Evolutionary conservation across 2,329 filamentous ascomycete species (phyloP).

Genomic region (Diplocarpon rosae): DNA sequence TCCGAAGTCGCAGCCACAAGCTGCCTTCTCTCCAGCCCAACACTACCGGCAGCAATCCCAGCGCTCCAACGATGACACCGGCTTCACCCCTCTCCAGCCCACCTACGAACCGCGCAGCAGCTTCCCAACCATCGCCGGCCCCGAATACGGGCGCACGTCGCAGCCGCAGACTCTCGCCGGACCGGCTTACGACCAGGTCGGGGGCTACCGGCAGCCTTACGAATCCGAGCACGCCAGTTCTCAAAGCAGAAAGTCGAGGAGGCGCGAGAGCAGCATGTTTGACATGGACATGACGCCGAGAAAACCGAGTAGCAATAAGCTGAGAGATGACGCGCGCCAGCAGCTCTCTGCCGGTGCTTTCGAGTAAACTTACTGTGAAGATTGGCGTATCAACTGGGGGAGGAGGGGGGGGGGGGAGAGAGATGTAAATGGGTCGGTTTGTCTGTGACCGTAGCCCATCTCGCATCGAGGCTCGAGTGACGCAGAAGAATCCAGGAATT

Average conservation of each 20-base stretch:
- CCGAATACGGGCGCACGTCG: slow-evolving; percentile 22
- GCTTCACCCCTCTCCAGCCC: slow-evolving; percentile 39
- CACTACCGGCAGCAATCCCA: slow-evolving; percentile 21
- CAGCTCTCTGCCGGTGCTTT: slow-evolving; percentile 8
- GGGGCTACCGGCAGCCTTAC: slow-evolving; percentile 15
- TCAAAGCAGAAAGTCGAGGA: slow-evolving; percentile 31
- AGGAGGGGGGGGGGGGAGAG: too few species aligned
- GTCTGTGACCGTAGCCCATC: neutral
- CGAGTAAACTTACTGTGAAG: neutral
- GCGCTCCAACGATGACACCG: slow-evolving; percentile 34
- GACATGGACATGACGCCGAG: slow-evolving; percentile 32
- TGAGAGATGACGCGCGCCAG: slow-evolving; percentile 24
- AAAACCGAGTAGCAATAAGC: slow-evolving; percentile 21
- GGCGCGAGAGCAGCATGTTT: slow-evolving; percentile 52
- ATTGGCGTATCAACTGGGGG: slow-evolving; percentile 19
- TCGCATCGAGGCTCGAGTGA: too few species aligned
- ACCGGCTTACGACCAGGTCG: slow-evolving; percentile 32
- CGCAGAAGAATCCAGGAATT: slow-evolving; percentile 9
- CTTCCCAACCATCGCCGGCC: slow-evolving; percentile 23
- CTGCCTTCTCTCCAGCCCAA: slow-evolving; percentile 30
- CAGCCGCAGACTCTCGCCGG: slow-evolving; percentile 19
- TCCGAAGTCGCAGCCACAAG: slow-evolving; percentile 10
- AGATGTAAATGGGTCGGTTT: too few species aligned
- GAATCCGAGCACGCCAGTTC: slow-evolving; percentile 25
- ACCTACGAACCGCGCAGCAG: slow-evolving; percentile 31